A percentile compares a stretch with the other conserved stretches of the same genome.
phyloP scores from a whole-genome alignment of 163 green algal genomes.

The Volvox carteri region DNA sequence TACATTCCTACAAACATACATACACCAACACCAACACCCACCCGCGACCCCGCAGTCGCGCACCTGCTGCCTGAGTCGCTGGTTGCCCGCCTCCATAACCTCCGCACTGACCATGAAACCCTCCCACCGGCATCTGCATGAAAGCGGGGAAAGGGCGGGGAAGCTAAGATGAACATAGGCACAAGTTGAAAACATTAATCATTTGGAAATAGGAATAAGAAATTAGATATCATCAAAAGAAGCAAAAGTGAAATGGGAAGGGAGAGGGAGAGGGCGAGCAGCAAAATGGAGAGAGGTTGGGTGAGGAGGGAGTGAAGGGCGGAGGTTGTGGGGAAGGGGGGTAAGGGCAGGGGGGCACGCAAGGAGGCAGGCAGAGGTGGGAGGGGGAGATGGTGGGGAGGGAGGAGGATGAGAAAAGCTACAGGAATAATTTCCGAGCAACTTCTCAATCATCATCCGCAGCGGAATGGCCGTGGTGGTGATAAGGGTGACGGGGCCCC shows the following conservation, averaged over 20 bases:
- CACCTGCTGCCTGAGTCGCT: conserved; percentile 47
- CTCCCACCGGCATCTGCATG: conserved; percentile 53
- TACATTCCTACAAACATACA: too few relatives aligned
- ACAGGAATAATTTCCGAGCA: too few relatives aligned
- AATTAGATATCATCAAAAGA: background rate
- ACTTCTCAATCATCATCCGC: too few relatives aligned
- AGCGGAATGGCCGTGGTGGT: too few relatives aligned
- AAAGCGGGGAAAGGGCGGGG: background rate
- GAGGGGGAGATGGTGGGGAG: background rate
- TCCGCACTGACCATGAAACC: conserved; percentile 54
- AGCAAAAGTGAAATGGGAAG: background rate
- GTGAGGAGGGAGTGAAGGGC: too few relatives aligned
- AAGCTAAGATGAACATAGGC: background rate
- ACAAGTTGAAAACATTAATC: too few relatives aligned
- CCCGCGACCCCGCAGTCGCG: conserved; percentile 1
- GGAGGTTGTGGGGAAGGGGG: too few relatives aligned
- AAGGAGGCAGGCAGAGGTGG: background rate
- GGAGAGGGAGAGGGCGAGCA: too few relatives aligned
- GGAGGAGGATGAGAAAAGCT: background rate
- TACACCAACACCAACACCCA: too few relatives aligned
- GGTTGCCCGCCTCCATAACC: conserved; percentile 50
- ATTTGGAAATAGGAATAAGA: background rate
- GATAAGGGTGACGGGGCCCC: too few relatives aligned
- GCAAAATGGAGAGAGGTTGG: too few relatives aligned
- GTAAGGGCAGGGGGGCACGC: background rate